Percentiles rank a stretch among this genome's conserved stretches.
Conservation (phyloP, 1,284 basidiomycete genomes). For the Naganishia liquefaciens region DNA sequence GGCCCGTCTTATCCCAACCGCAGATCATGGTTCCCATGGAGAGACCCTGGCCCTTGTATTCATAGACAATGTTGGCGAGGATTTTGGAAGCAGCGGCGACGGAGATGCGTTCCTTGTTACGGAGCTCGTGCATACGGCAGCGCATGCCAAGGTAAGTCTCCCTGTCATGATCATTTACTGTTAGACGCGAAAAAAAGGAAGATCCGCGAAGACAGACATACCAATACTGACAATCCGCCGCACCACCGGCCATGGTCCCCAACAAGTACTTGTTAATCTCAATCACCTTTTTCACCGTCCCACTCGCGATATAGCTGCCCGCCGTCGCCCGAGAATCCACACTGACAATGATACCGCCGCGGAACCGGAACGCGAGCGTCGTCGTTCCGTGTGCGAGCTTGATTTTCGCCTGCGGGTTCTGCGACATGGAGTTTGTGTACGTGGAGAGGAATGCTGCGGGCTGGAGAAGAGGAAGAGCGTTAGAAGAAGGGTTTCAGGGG, state of each 20-base stretch:
- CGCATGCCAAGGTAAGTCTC: conserved; percentile 99
- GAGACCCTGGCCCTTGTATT: conserved; percentile 98
- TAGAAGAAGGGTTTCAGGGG: neutral
- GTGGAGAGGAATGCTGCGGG: conserved; percentile 83
- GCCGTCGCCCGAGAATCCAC: conserved; percentile 98
- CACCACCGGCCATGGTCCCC: conserved; percentile 99
- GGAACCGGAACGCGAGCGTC: conserved; percentile 94
- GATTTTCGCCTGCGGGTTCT: conserved; percentile 86
- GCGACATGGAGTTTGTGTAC: conserved; percentile 87
- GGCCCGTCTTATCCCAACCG: conserved; percentile 99
- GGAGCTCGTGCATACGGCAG: conserved; percentile 93
- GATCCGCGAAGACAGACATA: conserved; percentile 35
- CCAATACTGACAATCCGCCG: conserved; percentile 63
- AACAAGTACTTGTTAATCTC: conserved; percentile 99
- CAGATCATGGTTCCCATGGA: conserved; percentile 99
- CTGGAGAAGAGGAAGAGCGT: conserved; percentile 57
- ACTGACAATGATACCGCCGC: conserved; percentile 95
- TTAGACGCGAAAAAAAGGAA: neutral
- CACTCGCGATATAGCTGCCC: conserved; percentile 92
- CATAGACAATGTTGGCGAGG: conserved; percentile 93
- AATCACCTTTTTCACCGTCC: conserved; percentile 98
- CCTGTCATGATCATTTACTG: conserved; percentile 55
- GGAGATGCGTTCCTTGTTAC: conserved; percentile 96
- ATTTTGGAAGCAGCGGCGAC: conserved; percentile 98
- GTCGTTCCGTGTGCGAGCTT: conserved; percentile 99